A percentile compares a stretch with the other conserved stretches of the same genome.
Evolutionary conservation across 768 basidiomycete species (phyloP).

Genomic region (Lentinus brumalis): DNA sequence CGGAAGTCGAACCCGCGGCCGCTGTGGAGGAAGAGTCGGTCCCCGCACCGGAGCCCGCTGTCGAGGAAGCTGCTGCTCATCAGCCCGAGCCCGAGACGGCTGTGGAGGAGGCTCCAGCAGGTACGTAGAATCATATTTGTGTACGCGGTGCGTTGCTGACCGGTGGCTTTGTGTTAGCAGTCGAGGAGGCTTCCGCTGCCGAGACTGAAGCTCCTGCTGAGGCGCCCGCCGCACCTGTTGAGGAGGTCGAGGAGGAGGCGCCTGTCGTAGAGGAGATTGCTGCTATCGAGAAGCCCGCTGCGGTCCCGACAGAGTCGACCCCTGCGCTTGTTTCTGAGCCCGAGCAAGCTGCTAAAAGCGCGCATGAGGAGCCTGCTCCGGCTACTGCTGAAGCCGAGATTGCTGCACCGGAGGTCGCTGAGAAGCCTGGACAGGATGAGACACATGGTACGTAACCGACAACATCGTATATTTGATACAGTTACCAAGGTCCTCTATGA

Average conservation of each 20-base stretch:
- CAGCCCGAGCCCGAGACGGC: background rate
- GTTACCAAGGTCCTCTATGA: no score
- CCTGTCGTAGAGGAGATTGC: background rate
- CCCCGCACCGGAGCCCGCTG: background rate
- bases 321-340: background rate
- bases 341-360: no score
- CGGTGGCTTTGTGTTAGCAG: background rate
- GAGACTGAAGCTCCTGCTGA: background rate
- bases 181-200: background rate
- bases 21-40: constrained; percentile 16
- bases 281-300: constrained; percentile 1
- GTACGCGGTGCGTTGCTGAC: background rate
- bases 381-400: constrained; percentile 1
- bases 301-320: background rate
- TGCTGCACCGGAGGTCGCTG: background rate
- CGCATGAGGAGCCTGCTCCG: constrained; percentile 4
- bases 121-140: background rate
- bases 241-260: background rate
- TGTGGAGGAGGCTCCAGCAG: no score
- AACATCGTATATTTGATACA: no score
- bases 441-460: no score
- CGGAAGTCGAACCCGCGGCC: constrained; percentile 15
- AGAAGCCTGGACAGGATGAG: constrained; percentile 1
- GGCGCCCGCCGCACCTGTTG: constrained; percentile 6
- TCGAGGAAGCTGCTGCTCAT: background rate